phyloP scores from a whole-genome alignment of 495 filamentous ascomycete species.

The Neurospora pannonica region DNA sequence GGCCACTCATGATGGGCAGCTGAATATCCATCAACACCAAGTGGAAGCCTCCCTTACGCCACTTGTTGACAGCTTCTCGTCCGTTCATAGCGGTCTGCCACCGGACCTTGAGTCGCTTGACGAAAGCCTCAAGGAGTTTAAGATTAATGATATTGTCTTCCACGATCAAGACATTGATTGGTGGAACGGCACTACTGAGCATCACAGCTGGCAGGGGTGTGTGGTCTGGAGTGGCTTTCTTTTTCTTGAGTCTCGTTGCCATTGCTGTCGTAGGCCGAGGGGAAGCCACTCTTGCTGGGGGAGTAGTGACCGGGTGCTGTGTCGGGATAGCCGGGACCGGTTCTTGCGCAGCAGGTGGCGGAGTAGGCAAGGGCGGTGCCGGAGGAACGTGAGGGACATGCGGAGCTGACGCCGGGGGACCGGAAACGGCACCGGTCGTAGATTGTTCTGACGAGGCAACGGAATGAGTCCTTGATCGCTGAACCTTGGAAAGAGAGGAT shows the following conservation, averaged over 20 bases:
- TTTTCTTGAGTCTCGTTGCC: constrained; percentile 36
- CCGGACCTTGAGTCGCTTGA: constrained; percentile 93
- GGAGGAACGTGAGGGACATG: constrained; percentile 10
- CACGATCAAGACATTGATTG: constrained; percentile 95
- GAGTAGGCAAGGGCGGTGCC: constrained; percentile 48
- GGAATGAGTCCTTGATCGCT: constrained; percentile 42
- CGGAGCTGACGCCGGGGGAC: constrained; percentile 4
- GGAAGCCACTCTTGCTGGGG: constrained; percentile 52
- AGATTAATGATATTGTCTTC: constrained; percentile 99
- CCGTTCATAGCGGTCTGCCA: constrained; percentile 97
- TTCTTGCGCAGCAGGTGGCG: constrained; percentile 37
- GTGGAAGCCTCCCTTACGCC: constrained; percentile 91
- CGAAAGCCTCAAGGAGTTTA: constrained; percentile 84
- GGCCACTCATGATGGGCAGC: constrained; percentile 89
- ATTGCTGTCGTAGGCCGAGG: constrained; percentile 34
- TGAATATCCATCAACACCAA: constrained; percentile 98
- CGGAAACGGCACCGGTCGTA: constrained; percentile 16
- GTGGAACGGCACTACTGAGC: constrained; percentile 77
- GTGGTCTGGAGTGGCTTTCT: constrained; percentile 43
- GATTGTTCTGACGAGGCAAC: constrained; percentile 40
- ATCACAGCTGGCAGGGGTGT: constrained; percentile 51
- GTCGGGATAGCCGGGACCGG: background rate
- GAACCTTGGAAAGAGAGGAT: constrained; percentile 18
- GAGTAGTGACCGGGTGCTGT: constrained; percentile 22
- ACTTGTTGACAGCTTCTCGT: constrained; percentile 82